These are phyloP conservation scores for Geranium incanum DNA, from an alignment of 441 rosid genomes.

Conservation along the genomic window DNA sequence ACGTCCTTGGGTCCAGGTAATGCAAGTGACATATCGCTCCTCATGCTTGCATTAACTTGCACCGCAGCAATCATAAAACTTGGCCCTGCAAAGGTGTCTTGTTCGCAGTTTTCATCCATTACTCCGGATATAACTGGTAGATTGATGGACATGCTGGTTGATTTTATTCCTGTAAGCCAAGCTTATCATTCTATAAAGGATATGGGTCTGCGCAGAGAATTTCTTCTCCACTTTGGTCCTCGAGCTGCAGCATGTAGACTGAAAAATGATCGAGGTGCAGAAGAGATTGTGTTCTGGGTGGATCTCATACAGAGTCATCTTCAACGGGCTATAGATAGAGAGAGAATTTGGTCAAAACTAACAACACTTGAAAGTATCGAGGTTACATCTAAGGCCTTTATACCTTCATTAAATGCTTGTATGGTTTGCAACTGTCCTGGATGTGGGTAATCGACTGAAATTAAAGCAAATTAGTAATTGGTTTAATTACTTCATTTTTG, in stretches of 20 bases:
- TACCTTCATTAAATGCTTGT: slow-evolving; percentile 6
- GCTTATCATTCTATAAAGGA: slow-evolving; percentile 64
- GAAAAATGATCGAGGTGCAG: slow-evolving; percentile 53
- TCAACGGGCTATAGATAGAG: slow-evolving; percentile 82
- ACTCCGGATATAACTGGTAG: slow-evolving; percentile 72
- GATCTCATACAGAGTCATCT: slow-evolving; percentile 83
- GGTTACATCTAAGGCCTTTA: slow-evolving; percentile 43
- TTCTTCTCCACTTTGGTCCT: slow-evolving; percentile 93
- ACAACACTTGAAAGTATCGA: slow-evolving; percentile 94
- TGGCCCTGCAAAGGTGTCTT: slow-evolving; percentile 77
- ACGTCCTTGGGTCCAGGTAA: slow-evolving; percentile 38
- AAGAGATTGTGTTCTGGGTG: slow-evolving; percentile 92
- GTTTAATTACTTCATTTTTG: neutral
- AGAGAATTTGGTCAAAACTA: slow-evolving; percentile 92
- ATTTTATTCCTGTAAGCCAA: slow-evolving; percentile 56
- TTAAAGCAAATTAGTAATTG: neutral
- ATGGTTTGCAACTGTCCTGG: slow-evolving; percentile 3
- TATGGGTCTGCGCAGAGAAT: slow-evolving; percentile 73
- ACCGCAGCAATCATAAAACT: slow-evolving; percentile 80
- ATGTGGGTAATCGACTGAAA: slow-evolving; percentile 3
- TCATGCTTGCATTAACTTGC: slow-evolving; percentile 77
- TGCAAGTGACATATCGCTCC: slow-evolving; percentile 63
- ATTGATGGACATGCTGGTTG: slow-evolving; percentile 85
- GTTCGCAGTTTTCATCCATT: slow-evolving; percentile 59
- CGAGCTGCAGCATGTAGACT: slow-evolving; percentile 77